These are phyloP conservation scores for Akanthomyces lecanii DNA, from an alignment of 2,329 filamentous ascomycete species.

Conservation along the genomic window DNA sequence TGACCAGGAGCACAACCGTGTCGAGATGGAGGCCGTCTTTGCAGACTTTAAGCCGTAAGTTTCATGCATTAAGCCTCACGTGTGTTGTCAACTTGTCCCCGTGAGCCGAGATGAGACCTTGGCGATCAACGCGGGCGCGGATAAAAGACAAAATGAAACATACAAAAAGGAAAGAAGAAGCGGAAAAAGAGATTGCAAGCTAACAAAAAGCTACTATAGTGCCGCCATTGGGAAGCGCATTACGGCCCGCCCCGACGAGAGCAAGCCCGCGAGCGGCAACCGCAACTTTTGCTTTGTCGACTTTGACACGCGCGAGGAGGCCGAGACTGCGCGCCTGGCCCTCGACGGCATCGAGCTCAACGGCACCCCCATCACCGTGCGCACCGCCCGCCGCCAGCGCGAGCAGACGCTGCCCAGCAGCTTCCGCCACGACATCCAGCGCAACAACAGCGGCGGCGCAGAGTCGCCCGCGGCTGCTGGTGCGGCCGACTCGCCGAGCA, in stretches of 20 bases:
- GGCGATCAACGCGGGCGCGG: neutral
- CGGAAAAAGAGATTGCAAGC: neutral
- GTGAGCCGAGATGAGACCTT: neutral
- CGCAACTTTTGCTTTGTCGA: conserved; percentile 66
- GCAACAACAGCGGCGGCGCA: neutral
- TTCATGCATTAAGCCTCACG: neutral
- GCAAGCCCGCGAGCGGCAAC: conserved; percentile 46
- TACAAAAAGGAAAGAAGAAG: neutral
- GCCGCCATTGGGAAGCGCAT: conserved; percentile 46
- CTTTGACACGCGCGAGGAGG: conserved; percentile 51
- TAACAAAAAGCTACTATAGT: conserved; percentile 15
- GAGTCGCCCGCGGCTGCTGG: conserved; percentile 1
- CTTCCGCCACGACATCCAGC: conserved; percentile 11
- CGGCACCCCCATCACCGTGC: conserved; percentile 19
- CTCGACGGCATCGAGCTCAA: conserved; percentile 33
- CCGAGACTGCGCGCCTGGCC: conserved; percentile 44
- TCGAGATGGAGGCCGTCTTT: conserved; percentile 45
- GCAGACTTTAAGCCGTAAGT: conserved; percentile 41
- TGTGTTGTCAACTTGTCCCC: neutral
- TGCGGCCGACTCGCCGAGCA: conserved; percentile 4
- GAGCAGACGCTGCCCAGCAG: conserved; percentile 1
- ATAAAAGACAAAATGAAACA: conserved; percentile 24
- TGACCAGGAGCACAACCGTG: conserved; percentile 43
- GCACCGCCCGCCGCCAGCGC: conserved; percentile 13
- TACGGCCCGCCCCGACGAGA: conserved; percentile 52